Evolutionary conservation across 2,329 filamentous ascomycete species (phyloP).

Genomic region (Pseudogymnoascus sp.): DNA sequence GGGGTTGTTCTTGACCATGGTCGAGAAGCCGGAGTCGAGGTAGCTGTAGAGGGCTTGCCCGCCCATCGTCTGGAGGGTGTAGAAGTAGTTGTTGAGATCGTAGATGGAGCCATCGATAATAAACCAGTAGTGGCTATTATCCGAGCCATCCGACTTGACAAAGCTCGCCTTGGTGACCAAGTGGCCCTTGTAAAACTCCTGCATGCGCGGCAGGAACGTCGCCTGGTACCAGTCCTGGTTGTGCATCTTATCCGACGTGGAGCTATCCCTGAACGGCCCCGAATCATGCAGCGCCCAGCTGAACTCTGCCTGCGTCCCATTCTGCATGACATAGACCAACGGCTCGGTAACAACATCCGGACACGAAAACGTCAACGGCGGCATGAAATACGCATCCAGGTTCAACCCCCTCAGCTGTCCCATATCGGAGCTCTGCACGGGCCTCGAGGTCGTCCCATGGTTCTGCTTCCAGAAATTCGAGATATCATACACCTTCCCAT

Average conservation of each 20-base stretch:
- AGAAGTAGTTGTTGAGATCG: slow-evolving; percentile 87
- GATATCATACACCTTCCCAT: slow-evolving; percentile 86
- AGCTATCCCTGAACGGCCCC: slow-evolving; percentile 49
- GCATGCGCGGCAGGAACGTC: slow-evolving; percentile 66
- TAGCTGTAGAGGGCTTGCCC: slow-evolving; percentile 55
- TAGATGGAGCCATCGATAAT: slow-evolving; percentile 70
- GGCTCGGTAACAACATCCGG: slow-evolving; percentile 57
- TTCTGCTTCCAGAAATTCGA: slow-evolving; percentile 77
- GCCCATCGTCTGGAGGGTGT: slow-evolving; percentile 56
- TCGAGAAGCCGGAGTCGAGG: slow-evolving; percentile 58
- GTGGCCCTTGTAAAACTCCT: slow-evolving; percentile 75
- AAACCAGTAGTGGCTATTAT: slow-evolving; percentile 68
- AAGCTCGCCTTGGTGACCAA: slow-evolving; percentile 60
- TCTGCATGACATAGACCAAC: slow-evolving; percentile 14
- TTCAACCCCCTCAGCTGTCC: slow-evolving; percentile 67
- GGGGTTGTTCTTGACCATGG: slow-evolving; percentile 64
- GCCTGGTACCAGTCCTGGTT: slow-evolving; percentile 68
- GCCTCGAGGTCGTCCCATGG: slow-evolving; percentile 66
- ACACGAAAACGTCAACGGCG: slow-evolving; percentile 69
- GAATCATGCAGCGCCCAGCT: slow-evolving; percentile 57
- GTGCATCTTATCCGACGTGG: slow-evolving; percentile 50
- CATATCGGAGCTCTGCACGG: slow-evolving; percentile 54
- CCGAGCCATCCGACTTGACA: slow-evolving; percentile 57
- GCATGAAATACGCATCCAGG: slow-evolving; percentile 77
- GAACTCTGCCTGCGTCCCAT: neutral